Evolutionary conservation across 2,329 filamentous ascomycete genomes (phyloP), one percentile per base, ranked within the genome.

Genomic region (Apiospora aurea): DNA sequence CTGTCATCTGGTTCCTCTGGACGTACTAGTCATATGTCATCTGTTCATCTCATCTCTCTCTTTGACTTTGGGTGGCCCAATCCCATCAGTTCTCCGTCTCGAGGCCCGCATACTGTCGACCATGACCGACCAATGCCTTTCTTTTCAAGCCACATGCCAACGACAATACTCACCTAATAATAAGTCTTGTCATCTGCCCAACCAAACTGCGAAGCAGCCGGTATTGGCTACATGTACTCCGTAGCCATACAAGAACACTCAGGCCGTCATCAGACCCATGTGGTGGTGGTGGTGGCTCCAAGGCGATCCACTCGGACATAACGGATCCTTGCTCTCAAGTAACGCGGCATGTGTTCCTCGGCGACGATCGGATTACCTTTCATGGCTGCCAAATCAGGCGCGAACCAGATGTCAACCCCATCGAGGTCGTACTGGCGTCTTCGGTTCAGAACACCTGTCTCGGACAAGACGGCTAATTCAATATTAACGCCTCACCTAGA

Each of bases 401-500:
- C 41, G n/a, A 64, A 64, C 10, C 57, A 41, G 57, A 64, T 64
- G 57, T 24, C 57, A 64, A 24, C n/a, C 34, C 57, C 34, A 41
- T 34, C 57, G 34, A 41, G 16, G 57, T 64, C 10, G 57, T 41
- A 64, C 41, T 64, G 57, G 4, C 57, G n/a, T 38, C 34, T 41
- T 64, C 57, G 57, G 34, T 34, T 41, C 57, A 34, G 57, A 14
- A n/a, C 57, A 41, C 57, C 24, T 64, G 57, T 38, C 57, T 64
- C 34, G 57, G 41, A 64, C 29, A 64, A 64, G 57, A 41, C 57
- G 57, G 57, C 29, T 38, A 64, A 64, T n/a, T 64, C 57, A 18
- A 64, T 64, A 14, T 64, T 34, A 38, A 64, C 57, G 57, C 41
- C 57, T 64, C 57, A 64, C 57, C 13, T 10, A 64, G 57, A 64